A percentile compares a stretch with the other conserved stretches of the same genome.
These are phyloP conservation scores for Apophysomyces sp. DNA, from an alignment of 371 early-diverging fungal species.

Conservation along the genomic window DNA sequence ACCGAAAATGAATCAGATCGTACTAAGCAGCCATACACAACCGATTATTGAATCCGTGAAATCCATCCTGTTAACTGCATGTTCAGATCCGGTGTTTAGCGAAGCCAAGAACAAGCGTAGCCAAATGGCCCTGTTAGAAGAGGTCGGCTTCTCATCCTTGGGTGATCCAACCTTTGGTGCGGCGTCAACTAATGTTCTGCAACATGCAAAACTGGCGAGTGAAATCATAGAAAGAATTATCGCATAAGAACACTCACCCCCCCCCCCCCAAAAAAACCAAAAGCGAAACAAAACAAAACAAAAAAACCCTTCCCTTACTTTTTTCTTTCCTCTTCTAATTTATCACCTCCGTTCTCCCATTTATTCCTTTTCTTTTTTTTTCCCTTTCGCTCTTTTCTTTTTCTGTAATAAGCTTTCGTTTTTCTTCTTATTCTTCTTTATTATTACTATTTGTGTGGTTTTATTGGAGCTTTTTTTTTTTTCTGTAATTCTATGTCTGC, in stretches of 20 bases:
- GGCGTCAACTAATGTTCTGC: constrained; percentile 42
- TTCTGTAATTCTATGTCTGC: neutral
- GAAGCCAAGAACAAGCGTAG: constrained; percentile 45
- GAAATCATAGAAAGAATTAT: constrained; percentile 65
- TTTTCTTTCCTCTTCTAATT: neutral
- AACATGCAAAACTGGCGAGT: constrained; percentile 58
- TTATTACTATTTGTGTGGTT: neutral
- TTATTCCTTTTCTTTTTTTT: neutral
- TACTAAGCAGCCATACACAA: constrained; percentile 62
- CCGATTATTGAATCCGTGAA: constrained; percentile 69
- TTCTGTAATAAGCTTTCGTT: neutral
- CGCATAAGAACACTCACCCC: constrained; percentile 33
- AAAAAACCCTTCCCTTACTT: constrained; percentile 4
- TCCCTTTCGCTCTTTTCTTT: neutral
- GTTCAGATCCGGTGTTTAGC: constrained; percentile 59
- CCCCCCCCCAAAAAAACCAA: too few relatives aligned
- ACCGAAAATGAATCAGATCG: constrained; percentile 72
- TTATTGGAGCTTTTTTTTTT: neutral
- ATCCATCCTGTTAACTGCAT: constrained; percentile 67
- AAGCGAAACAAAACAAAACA: too few relatives aligned
- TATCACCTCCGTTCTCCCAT: neutral
- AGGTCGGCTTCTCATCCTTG: constrained; percentile 50
- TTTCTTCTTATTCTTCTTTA: neutral
- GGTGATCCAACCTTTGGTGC: constrained; percentile 50
- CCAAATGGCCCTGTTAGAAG: constrained; percentile 53